Conservation (phyloP, 1,284 basidiomycete genomes). For the Puccinia polysora region DNA sequence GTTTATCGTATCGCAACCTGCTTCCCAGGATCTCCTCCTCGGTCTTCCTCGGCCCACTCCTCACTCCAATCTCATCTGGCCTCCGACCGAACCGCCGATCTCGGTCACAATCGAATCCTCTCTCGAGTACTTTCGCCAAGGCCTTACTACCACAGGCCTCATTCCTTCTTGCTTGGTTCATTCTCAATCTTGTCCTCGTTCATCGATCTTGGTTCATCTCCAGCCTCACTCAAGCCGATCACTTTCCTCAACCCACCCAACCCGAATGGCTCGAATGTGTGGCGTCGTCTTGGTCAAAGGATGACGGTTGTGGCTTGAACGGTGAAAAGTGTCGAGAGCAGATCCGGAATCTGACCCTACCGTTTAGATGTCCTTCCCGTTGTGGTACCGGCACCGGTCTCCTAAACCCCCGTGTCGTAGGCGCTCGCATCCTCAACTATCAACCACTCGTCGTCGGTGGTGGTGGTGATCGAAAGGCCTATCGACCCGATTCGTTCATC, state of each 20-base stretch:
- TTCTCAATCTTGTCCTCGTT: conserved; percentile 2
- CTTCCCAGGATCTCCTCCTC: too few species aligned
- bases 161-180: conserved; percentile 13
- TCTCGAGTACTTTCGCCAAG: too few species aligned
- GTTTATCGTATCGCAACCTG: too few species aligned
- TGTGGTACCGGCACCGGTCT: conserved; percentile 15
- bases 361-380: conserved; percentile 21
- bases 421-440: conserved; percentile 3
- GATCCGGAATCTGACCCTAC: conserved; percentile 1
- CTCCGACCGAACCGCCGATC: too few species aligned
- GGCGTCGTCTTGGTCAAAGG: conserved; percentile 14
- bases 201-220: conserved; percentile 20
- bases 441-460: conserved; percentile 20
- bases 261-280: conserved; percentile 29
- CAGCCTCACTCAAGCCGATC: conserved; percentile 5
- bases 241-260: neutral
- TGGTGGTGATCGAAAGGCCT: conserved; percentile 39
- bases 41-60: too few species aligned
- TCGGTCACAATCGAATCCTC: too few species aligned
- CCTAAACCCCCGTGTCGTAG: conserved; percentile 21
- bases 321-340: neutral
- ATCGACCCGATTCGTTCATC: conserved; percentile 51
- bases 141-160: neutral
- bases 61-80: too few species aligned
- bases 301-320: conserved; percentile 25